Percentiles rank a stretch among this genome's conserved stretches.
These are phyloP conservation scores for Skeletonema costatum DNA, from an alignment of 108 stramenopile species.

Conservation along the genomic window DNA sequence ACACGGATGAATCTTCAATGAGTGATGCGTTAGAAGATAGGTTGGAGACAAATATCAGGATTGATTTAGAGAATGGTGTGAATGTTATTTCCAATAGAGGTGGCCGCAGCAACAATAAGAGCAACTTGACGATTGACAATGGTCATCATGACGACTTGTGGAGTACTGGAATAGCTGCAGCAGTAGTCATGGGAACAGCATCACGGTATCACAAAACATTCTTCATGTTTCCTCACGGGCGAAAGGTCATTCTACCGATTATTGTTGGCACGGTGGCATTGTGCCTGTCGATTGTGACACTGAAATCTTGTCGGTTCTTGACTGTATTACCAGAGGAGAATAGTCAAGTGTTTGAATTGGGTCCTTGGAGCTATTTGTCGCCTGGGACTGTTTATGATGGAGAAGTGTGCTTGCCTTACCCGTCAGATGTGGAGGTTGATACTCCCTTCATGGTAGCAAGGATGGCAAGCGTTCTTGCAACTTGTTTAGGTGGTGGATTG, in stretches of 20 bases:
- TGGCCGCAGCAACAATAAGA: background rate
- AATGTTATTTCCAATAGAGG: slow-evolving; percentile 1
- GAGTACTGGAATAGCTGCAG: slow-evolving; percentile 37
- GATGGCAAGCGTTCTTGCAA: slow-evolving; percentile 13
- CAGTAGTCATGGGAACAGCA: slow-evolving; percentile 28
- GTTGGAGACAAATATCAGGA: background rate
- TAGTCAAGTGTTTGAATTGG: slow-evolving; percentile 32
- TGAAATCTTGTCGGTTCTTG: slow-evolving; percentile 34
- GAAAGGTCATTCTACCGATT: slow-evolving; percentile 23
- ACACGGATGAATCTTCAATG: background rate
- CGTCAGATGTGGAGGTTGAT: slow-evolving; percentile 22
- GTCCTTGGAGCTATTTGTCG: slow-evolving; percentile 32
- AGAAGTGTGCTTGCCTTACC: slow-evolving; percentile 29
- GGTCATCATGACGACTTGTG: slow-evolving; percentile 12
- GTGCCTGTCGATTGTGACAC: slow-evolving; percentile 15
- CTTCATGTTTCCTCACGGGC: slow-evolving; percentile 40
- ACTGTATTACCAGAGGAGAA: slow-evolving; percentile 15
- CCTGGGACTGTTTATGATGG: slow-evolving; percentile 6
- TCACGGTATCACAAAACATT: slow-evolving; percentile 35
- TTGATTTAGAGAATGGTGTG: background rate
- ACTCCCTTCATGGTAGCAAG: slow-evolving; percentile 24
- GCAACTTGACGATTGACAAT: background rate
- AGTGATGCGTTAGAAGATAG: background rate
- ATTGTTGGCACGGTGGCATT: slow-evolving; percentile 23
- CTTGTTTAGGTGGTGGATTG: slow-evolving; percentile 24